Conservation (phyloP, 1,284 basidiomycete genomes). For the Cryptococcus hybrid region DNA sequence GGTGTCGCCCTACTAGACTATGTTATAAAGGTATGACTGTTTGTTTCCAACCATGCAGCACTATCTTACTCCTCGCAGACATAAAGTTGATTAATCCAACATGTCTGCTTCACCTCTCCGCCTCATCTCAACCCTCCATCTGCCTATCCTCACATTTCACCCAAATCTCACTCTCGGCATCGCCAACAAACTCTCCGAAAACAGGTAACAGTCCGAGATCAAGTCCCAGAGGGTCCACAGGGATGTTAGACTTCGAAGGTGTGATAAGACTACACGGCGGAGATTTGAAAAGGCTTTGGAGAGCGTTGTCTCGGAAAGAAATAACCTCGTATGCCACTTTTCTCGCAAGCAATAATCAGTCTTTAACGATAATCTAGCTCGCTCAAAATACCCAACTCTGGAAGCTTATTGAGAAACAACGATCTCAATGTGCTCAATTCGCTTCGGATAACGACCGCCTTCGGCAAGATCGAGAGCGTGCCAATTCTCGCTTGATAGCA, state of each 20-base stretch:
- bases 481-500: slow-evolving; percentile 27
- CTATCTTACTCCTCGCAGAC: background rate
- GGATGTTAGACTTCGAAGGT: slow-evolving; percentile 31
- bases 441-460: slow-evolving; percentile 61
- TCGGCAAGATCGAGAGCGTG: slow-evolving; percentile 68
- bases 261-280: slow-evolving; percentile 34
- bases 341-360: background rate
- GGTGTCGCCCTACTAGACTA: background rate
- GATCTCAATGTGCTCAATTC: slow-evolving; percentile 37
- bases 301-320: slow-evolving; percentile 69
- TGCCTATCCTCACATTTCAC: slow-evolving; percentile 8
- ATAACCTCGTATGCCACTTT: slow-evolving; percentile 54
- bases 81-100: background rate
- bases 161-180: slow-evolving; percentile 13
- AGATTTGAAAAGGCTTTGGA: slow-evolving; percentile 65
- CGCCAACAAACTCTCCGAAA: slow-evolving; percentile 21
- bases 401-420: slow-evolving; percentile 87
- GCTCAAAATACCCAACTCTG: slow-evolving; percentile 83
- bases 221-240: slow-evolving; percentile 27
- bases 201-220: slow-evolving; percentile 22
- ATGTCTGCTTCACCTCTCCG: slow-evolving; percentile 15
- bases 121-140: slow-evolving; percentile 19
- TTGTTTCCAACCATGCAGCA: background rate
- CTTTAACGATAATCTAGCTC: slow-evolving; percentile 45
- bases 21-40: background rate